Percentiles rank a stretch among this genome's conserved stretches.
phyloP scores from a whole-genome alignment of 768 basidiomycete species.

The Serendipita indica region DNA sequence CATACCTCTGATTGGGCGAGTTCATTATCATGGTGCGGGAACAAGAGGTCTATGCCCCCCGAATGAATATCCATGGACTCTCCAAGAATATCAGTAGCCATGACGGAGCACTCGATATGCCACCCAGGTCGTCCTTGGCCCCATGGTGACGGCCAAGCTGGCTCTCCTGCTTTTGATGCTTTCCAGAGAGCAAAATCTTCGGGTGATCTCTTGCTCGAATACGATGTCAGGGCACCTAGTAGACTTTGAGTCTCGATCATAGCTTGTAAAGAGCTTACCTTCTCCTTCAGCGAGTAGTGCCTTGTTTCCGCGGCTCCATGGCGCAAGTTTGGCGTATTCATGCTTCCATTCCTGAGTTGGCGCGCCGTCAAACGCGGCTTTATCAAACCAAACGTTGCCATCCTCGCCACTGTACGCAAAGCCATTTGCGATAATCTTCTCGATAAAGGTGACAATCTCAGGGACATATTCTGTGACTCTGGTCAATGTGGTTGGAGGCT shows the following conservation, averaged over 20 bases:
- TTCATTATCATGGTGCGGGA: slow-evolving; percentile 99
- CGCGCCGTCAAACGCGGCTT: slow-evolving; percentile 59
- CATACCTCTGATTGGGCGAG: slow-evolving; percentile 88
- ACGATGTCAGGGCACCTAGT: slow-evolving; percentile 46
- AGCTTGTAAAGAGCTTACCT: slow-evolving; percentile 33
- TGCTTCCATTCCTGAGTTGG: slow-evolving; percentile 35
- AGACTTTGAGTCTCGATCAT: neutral
- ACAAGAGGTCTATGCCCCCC: slow-evolving; percentile 92
- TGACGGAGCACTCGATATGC: slow-evolving; percentile 99
- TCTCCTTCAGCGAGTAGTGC: slow-evolving; percentile 85
- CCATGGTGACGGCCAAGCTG: slow-evolving; percentile 94
- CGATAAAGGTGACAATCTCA: slow-evolving; percentile 81
- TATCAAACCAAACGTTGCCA: slow-evolving; percentile 90
- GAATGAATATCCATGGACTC: slow-evolving; percentile 95
- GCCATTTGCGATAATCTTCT: slow-evolving; percentile 72
- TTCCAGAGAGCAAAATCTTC: slow-evolving; percentile 99
- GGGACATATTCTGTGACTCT: slow-evolving; percentile 96
- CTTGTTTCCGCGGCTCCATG: slow-evolving; percentile 89
- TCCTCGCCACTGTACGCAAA: slow-evolving; percentile 54
- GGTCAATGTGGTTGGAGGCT: slow-evolving; percentile 79
- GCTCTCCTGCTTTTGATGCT: slow-evolving; percentile 89
- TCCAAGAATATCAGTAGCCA: slow-evolving; percentile 86
- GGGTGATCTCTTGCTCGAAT: slow-evolving; percentile 54
- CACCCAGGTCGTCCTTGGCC: slow-evolving; percentile 91
- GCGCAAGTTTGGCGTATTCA: slow-evolving; percentile 85